These are phyloP conservation scores for Russula sp. DNA, from an alignment of 768 basidiomycete genomes.

Conservation along the genomic window DNA sequence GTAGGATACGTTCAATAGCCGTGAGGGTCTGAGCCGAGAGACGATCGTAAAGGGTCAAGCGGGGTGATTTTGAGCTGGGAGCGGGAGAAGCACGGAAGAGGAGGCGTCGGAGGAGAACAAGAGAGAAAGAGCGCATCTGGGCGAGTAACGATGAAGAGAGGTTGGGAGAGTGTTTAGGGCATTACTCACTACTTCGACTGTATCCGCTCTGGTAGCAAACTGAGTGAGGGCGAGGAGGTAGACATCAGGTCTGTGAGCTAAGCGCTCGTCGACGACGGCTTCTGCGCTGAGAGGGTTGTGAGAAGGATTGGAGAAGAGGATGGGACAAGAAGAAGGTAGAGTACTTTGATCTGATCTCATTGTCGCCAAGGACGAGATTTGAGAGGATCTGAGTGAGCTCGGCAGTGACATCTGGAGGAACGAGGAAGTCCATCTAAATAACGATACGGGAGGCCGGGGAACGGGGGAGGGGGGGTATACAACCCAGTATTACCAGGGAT, in stretches of 20 bases:
- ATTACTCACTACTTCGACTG: constrained; percentile 60
- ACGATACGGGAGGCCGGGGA: background rate
- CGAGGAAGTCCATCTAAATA: constrained; percentile 23
- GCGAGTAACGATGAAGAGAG: background rate
- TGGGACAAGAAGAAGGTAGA: constrained; percentile 4
- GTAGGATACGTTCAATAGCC: constrained; percentile 64
- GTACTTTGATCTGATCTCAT: constrained; percentile 70
- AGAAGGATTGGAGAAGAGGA: background rate
- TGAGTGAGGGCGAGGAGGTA: constrained; percentile 75
- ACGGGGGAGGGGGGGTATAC: background rate
- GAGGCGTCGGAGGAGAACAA: constrained; percentile 73
- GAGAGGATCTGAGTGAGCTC: constrained; percentile 81
- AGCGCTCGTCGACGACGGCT: constrained; percentile 72
- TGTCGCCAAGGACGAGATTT: constrained; percentile 79
- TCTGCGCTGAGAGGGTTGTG: constrained; percentile 49
- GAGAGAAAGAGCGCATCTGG: constrained; percentile 81
- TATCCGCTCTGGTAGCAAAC: constrained; percentile 70
- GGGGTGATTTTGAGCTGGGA: constrained; percentile 32
- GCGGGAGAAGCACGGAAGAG: constrained; percentile 57
- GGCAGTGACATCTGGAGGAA: constrained; percentile 60
- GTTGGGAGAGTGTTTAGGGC: background rate
- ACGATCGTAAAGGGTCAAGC: constrained; percentile 72
- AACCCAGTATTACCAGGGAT: no score
- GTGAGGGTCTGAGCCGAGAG: constrained; percentile 59
- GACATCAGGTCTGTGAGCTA: constrained; percentile 71